Conservation (phyloP, 768 basidiomycete species). For the Austroboletus eburneus region DNA sequence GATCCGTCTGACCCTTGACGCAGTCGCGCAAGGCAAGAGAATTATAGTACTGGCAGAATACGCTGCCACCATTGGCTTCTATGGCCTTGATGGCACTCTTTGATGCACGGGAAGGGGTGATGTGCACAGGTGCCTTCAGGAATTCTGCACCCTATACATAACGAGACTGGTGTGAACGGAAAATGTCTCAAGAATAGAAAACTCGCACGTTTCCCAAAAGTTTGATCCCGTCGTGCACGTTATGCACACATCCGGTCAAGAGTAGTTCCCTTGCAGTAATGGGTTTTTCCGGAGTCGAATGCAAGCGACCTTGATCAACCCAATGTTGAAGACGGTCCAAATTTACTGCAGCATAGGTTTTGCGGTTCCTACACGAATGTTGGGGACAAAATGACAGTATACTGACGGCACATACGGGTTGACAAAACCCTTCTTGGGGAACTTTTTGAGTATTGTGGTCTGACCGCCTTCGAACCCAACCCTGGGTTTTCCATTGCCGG, state of each 20-base stretch:
- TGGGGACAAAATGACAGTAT: neutral
- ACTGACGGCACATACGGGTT: constrained; percentile 64
- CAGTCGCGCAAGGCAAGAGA: constrained; percentile 76
- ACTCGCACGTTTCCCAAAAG: constrained; percentile 73
- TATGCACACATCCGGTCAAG: constrained; percentile 84
- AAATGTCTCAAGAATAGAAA: neutral
- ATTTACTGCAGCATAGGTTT: constrained; percentile 79
- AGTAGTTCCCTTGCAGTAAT: constrained; percentile 87
- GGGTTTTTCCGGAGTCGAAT: constrained; percentile 71
- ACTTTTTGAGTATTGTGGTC: constrained; percentile 83
- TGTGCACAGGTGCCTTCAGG: constrained; percentile 68
- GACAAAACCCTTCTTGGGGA: constrained; percentile 92
- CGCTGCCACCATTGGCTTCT: constrained; percentile 74
- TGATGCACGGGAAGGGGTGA: constrained; percentile 82
- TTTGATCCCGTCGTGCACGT: constrained; percentile 89
- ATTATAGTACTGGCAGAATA: constrained; percentile 93
- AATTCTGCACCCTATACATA: constrained; percentile 55
- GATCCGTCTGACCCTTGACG: constrained; percentile 66
- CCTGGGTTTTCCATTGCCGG: constrained; percentile 78
- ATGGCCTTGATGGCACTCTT: constrained; percentile 82
- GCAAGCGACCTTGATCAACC: constrained; percentile 81
- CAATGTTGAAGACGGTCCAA: constrained; percentile 86
- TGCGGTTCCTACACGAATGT: constrained; percentile 54
- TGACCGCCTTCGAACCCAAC: constrained; percentile 95
- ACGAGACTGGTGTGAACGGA: constrained; percentile 1